phyloP scores from a whole-genome alignment of 2,329 filamentous ascomycete genomes.

The Pseudodiploospora longispora region DNA sequence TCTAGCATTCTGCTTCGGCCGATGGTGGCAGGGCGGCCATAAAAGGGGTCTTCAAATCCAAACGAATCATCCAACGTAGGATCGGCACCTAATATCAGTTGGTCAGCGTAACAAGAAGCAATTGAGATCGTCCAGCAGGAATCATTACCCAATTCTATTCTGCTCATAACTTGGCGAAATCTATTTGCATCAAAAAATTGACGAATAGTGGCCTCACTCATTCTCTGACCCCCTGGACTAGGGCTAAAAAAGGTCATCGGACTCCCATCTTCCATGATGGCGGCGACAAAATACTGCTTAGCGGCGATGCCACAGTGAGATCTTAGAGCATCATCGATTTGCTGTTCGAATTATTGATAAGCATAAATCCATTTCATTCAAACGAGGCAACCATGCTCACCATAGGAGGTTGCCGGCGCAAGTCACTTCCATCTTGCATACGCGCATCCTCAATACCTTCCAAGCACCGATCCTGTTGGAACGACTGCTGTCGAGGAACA shows the following conservation, averaged over 20 bases:
- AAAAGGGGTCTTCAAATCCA: conserved; percentile 17
- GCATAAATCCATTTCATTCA: not conserved
- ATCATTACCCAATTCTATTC: conserved; percentile 30
- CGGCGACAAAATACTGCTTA: conserved; percentile 44
- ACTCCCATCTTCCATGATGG: conserved; percentile 39
- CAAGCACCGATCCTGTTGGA: conserved; percentile 21
- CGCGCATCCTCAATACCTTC: conserved; percentile 25
- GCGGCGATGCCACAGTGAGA: conserved; percentile 45
- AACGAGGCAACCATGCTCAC: conserved; percentile 18
- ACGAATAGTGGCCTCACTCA: conserved; percentile 29
- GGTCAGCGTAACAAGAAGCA: not conserved
- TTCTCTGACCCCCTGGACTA: conserved; percentile 29
- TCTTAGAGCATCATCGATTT: conserved; percentile 43
- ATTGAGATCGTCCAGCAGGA: not conserved
- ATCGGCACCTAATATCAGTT: conserved; percentile 18
- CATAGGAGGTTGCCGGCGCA: conserved; percentile 31
- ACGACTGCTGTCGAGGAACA: conserved; percentile 21
- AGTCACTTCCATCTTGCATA: conserved; percentile 26
- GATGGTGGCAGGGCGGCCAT: conserved; percentile 17
- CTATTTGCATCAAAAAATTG: conserved; percentile 39
- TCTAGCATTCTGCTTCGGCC: conserved; percentile 19
- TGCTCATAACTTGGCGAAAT: conserved; percentile 32
- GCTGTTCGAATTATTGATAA: conserved; percentile 19
- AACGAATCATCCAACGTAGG: conserved; percentile 26
- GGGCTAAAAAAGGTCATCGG: conserved; percentile 39